Evolutionary conservation across 169 alveolate species (phyloP).

Genomic region (Perkinsus marinus): DNA sequence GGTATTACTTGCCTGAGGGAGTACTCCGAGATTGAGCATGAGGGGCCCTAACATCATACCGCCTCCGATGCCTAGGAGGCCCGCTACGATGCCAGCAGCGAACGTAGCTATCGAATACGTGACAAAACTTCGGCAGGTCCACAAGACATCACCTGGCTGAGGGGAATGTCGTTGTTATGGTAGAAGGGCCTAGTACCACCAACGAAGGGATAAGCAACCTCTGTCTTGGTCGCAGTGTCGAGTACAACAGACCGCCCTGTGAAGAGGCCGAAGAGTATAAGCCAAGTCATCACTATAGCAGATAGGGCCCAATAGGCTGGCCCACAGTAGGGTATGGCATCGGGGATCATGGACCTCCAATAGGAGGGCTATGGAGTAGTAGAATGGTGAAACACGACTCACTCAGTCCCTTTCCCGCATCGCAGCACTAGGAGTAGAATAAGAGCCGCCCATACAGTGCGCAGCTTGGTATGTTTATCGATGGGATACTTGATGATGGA

Average conservation of each 20-base stretch:
- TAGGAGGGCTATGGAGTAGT: background rate
- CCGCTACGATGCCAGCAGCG: slow-evolving; percentile 34
- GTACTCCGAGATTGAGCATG: slow-evolving; percentile 34
- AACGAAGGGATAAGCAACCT: background rate
- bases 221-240: background rate
- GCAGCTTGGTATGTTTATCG: background rate
- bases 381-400: too few relatives aligned
- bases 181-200: background rate
- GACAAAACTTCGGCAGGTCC: slow-evolving; percentile 16
- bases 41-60: slow-evolving; percentile 46
- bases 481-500: background rate
- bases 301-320: background rate
- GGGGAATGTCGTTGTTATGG: background rate
- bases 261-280: background rate
- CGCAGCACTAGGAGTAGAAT: background rate
- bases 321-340: background rate
- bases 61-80: slow-evolving; percentile 46
- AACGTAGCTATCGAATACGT: slow-evolving; percentile 11
- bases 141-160: slow-evolving; percentile 9
- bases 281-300: background rate
- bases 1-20: background rate
- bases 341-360: background rate
- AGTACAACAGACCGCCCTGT: background rate
- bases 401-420: background rate
- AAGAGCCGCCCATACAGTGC: background rate